Evolutionary conservation across 148 eudicot genomes (phyloP).

Genomic region (Oxyria digyna): DNA sequence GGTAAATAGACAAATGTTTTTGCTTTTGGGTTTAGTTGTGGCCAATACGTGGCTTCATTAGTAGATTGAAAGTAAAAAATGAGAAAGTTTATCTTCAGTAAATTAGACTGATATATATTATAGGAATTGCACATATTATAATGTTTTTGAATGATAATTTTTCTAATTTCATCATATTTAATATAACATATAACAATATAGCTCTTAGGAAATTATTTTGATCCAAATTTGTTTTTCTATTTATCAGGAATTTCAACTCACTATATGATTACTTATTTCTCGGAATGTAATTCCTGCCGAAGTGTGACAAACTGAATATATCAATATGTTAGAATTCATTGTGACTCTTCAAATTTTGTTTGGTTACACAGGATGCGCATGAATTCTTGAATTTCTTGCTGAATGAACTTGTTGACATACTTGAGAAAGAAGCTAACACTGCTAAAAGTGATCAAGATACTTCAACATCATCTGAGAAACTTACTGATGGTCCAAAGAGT

Average conservation of each 20-base stretch:
- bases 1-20: constrained; percentile 19
- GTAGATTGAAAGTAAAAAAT: background rate
- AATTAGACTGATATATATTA: background rate
- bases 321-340: background rate
- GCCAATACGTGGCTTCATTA: background rate
- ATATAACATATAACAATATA: background rate
- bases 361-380: constrained; percentile 62
- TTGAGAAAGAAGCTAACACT: constrained; percentile 67
- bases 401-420: constrained; percentile 80
- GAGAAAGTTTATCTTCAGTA: background rate
- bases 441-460: constrained; percentile 33
- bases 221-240: background rate
- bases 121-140: background rate
- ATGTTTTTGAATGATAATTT: background rate
- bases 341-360: constrained; percentile 1
- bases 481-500: constrained; percentile 40
- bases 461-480: constrained; percentile 28
- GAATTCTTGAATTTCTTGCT: constrained; percentile 84
- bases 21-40: background rate
- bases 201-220: background rate
- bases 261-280: background rate
- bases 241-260: background rate
- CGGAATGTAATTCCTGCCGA: background rate
- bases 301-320: background rate
- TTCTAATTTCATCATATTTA: background rate